These are phyloP conservation scores for Medicago ruthenica DNA, from an alignment of 306 rosid genomes.

Conservation along the genomic window DNA sequence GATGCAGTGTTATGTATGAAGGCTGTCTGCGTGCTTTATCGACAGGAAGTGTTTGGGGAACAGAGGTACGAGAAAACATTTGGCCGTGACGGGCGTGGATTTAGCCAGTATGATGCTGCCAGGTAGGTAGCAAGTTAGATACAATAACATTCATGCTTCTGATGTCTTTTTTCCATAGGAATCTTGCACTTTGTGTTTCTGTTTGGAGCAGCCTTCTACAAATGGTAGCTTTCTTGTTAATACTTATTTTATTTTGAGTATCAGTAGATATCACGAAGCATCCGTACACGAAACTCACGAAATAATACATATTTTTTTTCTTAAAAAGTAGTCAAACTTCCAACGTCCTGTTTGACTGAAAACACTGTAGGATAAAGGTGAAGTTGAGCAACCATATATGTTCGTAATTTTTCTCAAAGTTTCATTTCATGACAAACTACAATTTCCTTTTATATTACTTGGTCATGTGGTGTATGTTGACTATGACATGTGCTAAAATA, in stretches of 20 bases:
- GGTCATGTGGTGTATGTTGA: background rate
- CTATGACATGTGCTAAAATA: background rate
- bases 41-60: conserved; percentile 66
- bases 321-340: background rate
- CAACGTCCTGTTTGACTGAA: background rate
- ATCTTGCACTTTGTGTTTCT: conserved; percentile 11
- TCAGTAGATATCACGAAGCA: background rate
- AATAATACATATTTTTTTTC: too few relatives aligned
- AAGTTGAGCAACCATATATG: background rate
- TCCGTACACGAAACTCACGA: background rate
- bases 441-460: too few relatives aligned
- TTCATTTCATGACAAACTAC: too few relatives aligned
- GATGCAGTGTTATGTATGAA: conserved; percentile 75
- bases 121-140: conserved; percentile 43
- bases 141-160: background rate
- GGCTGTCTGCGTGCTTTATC: conserved; percentile 77
- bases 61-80: conserved; percentile 31
- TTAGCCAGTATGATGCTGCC: conserved; percentile 61
- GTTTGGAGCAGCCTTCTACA: background rate
- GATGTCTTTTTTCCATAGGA: background rate
- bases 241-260: background rate
- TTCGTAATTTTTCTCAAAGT: too few relatives aligned
- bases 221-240: background rate
- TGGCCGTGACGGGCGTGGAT: conserved; percentile 55
- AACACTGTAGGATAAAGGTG: background rate